A percentile compares a stretch with the other conserved stretches of the same genome.
phyloP scores from a whole-genome alignment of 2,329 filamentous ascomycete genomes.

The Penicillium sp. region DNA sequence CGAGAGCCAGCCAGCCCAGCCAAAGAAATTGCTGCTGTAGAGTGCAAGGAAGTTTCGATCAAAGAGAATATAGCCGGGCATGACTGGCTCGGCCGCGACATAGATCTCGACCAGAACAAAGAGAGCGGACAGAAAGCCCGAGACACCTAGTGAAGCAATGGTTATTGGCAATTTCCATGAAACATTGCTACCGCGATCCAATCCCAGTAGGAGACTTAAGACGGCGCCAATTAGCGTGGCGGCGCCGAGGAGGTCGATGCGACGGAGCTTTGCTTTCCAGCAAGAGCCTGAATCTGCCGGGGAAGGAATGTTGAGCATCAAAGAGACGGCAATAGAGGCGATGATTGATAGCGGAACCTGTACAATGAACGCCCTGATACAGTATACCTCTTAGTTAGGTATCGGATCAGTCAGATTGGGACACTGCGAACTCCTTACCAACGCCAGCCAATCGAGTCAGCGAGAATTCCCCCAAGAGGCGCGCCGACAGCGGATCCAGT shows the following conservation, averaged over 20 bases:
- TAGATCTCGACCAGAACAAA: conserved; percentile 68
- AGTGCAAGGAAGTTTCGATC: conserved; percentile 63
- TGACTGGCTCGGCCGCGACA: conserved; percentile 68
- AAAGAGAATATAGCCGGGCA: conserved; percentile 70
- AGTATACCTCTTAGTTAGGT: too few relatives aligned
- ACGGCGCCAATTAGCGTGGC: conserved; percentile 64
- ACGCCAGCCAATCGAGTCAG: conserved; percentile 71
- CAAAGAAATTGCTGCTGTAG: conserved; percentile 71
- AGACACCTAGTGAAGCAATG: conserved; percentile 55
- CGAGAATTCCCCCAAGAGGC: conserved; percentile 67
- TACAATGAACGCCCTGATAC: conserved; percentile 62
- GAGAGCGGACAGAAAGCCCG: conserved; percentile 59
- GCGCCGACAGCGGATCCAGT: conserved; percentile 65
- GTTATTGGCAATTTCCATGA: conserved; percentile 63
- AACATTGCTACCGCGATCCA: conserved; percentile 71
- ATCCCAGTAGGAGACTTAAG: conserved; percentile 62
- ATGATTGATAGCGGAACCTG: conserved; percentile 67
- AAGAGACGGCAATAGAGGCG: conserved; percentile 62
- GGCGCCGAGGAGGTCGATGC: conserved; percentile 72
- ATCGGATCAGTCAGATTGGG: neutral
- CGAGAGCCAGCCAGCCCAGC: conserved; percentile 59
- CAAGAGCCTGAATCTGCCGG: conserved; percentile 57
- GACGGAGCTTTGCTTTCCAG: conserved; percentile 63
- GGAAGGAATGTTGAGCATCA: conserved; percentile 61
- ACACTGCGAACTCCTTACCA: conserved; percentile 62